These are phyloP conservation scores for Pseudoscleropodium purum DNA, from an alignment of 225 moss, liverwort and hornwort genomes.

Conservation along the genomic window DNA sequence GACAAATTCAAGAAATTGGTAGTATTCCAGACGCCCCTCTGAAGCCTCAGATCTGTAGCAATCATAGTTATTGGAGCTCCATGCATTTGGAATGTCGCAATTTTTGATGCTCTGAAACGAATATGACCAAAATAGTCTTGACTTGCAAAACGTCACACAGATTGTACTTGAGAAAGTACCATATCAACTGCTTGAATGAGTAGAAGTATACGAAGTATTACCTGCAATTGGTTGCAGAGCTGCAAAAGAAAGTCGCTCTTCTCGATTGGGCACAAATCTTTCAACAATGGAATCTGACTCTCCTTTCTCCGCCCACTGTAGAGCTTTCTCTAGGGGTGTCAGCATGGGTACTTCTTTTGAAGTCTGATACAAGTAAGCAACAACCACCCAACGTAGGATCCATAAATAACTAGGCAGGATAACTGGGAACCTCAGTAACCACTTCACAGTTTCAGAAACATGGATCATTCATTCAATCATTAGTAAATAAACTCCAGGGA, in stretches of 20 bases:
- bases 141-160: neutral
- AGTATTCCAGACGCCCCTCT: neutral
- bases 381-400: neutral
- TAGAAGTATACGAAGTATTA: neutral
- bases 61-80: neutral
- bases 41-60: neutral
- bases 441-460: neutral
- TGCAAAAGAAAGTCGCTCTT: slow-evolving; percentile 85
- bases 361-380: slow-evolving; percentile 27
- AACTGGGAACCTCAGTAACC: neutral
- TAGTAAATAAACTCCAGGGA: neutral
- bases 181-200: neutral
- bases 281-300: slow-evolving; percentile 44
- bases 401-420: neutral
- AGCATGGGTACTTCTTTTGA: slow-evolving; percentile 61
- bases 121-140: neutral
- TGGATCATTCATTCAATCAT: neutral
- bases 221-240: slow-evolving; percentile 95
- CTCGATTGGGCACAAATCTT: slow-evolving; percentile 57
- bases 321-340: slow-evolving; percentile 82
- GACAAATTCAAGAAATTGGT: neutral
- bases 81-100: neutral
- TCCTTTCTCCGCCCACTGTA: slow-evolving; percentile 93
- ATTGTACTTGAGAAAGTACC: neutral
- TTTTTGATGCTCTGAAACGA: neutral